Percentiles rank a stretch among this genome's conserved stretches.
Conservation (phyloP, 805 yeast species). For the Ogataea pignaliae region DNA sequence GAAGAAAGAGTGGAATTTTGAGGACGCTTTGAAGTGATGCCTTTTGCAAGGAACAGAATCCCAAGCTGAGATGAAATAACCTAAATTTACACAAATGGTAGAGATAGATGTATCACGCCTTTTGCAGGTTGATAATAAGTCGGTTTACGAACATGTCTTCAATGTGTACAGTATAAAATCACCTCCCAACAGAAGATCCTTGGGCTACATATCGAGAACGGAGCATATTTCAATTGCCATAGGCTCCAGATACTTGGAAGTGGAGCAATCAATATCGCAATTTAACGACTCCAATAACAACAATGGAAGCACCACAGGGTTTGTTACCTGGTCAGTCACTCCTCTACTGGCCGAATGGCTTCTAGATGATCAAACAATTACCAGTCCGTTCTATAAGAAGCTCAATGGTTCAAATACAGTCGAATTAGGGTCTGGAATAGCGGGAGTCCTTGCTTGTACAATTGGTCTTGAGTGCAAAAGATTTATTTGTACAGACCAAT, state of each 20-base stretch:
- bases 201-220: slow-evolving; percentile 24
- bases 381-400: slow-evolving; percentile 25
- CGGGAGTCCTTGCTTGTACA: slow-evolving; percentile 45
- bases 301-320: slow-evolving; percentile 52
- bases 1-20: too few species aligned
- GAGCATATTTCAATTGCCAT: slow-evolving; percentile 15
- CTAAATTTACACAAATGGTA: too few species aligned
- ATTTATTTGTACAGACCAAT: slow-evolving; percentile 58
- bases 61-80: too few species aligned
- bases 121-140: too few species aligned
- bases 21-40: too few species aligned
- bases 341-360: slow-evolving; percentile 52
- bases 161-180: background rate
- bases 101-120: too few species aligned
- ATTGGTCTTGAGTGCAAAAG: slow-evolving; percentile 31
- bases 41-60: too few species aligned
- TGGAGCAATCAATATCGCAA: slow-evolving; percentile 32
- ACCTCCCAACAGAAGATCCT: slow-evolving; percentile 10
- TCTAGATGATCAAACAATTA: slow-evolving; percentile 15
- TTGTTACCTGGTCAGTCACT: slow-evolving; percentile 55
- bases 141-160: too few species aligned
- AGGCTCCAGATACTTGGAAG: slow-evolving; percentile 15
- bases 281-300: slow-evolving; percentile 30
- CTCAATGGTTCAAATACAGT: slow-evolving; percentile 31
- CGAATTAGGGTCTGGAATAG: slow-evolving; percentile 62